Evolutionary conservation across 805 yeast species (phyloP), one percentile per base, ranked within the genome.

Genomic region (Yarrowia bubula): DNA sequence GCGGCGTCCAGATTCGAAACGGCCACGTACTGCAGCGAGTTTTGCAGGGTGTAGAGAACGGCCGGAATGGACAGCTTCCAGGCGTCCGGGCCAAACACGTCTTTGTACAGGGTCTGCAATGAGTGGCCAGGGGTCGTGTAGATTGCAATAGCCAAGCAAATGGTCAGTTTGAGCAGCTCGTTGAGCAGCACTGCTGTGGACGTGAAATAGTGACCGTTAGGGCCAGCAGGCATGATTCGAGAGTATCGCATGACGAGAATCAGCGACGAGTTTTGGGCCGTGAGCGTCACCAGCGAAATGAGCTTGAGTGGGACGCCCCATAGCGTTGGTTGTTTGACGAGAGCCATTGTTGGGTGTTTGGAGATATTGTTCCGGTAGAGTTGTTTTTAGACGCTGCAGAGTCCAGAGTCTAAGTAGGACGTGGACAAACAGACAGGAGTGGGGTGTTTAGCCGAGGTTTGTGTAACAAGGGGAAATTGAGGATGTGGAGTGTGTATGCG

Each of bases 51-150:
- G 68, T 78, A 78, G 18, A 78, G 71, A 11, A 73, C 72, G 6
- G 80, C 80, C 0, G 80, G 80, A 39, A 78, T 71, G 14, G 78
- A 76, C 65, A 78, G 71, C 58, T 78, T 78, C 79, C 80, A 77
- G 70, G 73, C 73, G 61, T 76, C 80, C 13, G 68, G 67, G 41
- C 76, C 72, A 65, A 77, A 75, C 8, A 75, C 75, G 41, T 76
- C 77, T 38, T 53, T 57, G 65, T 70, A 35, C 22, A 62, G 57
- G 7, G 64, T 37, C 15, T 42, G 32, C 7, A 58, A 9, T 18
- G 64, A 58, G 47, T 48, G 44, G 28, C 77, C 77, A 15, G 69
- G 66, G 33, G 70, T 68, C 6, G 64, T 37, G 37, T 65, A 41
- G 57, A 64, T 39, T 15, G 76, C 72, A 33, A 74, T 72, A 13